A percentile compares a stretch with the other conserved stretches of the same genome.
These are phyloP conservation scores for Apiospora koreana DNA, from an alignment of 2,329 filamentous ascomycete species.

Conservation along the genomic window DNA sequence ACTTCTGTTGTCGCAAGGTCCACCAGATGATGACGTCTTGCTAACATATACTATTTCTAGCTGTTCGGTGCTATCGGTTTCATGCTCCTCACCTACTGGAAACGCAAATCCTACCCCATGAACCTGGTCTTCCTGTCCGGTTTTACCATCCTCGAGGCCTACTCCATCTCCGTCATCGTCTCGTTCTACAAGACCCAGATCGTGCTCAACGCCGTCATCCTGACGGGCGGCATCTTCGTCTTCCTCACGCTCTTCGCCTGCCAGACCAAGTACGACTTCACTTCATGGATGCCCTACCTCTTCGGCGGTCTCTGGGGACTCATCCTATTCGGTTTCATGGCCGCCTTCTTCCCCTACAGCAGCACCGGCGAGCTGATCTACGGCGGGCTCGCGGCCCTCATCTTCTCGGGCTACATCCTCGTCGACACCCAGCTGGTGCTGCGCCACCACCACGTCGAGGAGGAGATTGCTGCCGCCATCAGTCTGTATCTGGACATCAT, in stretches of 20 bases:
- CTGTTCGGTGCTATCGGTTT: conserved; percentile 82
- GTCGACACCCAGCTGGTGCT: conserved; percentile 96
- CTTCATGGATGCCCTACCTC: conserved; percentile 93
- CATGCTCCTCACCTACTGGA: conserved; percentile 90
- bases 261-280: conserved; percentile 98
- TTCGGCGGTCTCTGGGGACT: conserved; percentile 89
- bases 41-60: conserved; percentile 30
- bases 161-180: conserved; percentile 88
- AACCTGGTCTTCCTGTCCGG: conserved; percentile 90
- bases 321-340: conserved; percentile 91
- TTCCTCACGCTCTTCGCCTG: conserved; percentile 86
- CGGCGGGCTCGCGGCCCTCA: conserved; percentile 75
- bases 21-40: neutral
- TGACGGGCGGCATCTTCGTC: conserved; percentile 83
- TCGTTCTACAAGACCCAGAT: conserved; percentile 84
- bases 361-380: conserved; percentile 85
- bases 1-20: neutral
- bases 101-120: conserved; percentile 90
- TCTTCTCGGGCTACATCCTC: conserved; percentile 94
- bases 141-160: conserved; percentile 92
- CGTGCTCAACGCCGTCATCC: conserved; percentile 85
- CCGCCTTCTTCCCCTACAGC: conserved; percentile 82
- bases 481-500: conserved; percentile 94
- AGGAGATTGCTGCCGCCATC: conserved; percentile 95
- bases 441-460: conserved; percentile 95